Percentiles rank a stretch among this genome's conserved stretches.
Evolutionary conservation across 768 basidiomycete genomes (phyloP).

Genomic region (Russula brevipes): DNA sequence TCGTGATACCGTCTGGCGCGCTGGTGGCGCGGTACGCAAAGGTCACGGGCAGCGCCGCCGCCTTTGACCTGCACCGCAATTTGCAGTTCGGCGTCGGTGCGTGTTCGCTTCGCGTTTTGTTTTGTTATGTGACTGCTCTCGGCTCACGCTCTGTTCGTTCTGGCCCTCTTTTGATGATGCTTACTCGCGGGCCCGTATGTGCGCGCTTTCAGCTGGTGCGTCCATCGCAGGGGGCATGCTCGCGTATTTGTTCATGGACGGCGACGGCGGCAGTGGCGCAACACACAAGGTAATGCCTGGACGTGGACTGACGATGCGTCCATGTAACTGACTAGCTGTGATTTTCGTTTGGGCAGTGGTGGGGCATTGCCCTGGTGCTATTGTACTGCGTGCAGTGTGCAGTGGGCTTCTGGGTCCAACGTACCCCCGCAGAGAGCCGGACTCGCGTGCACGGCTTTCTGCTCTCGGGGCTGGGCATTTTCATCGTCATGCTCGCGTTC

Average conservation of each 20-base stretch:
- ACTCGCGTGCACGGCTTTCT: neutral
- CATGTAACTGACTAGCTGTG: neutral
- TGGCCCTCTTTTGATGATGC: neutral
- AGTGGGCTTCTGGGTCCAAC: neutral
- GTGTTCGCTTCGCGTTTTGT: neutral
- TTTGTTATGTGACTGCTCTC: neutral
- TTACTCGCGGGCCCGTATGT: neutral
- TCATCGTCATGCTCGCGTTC: constrained; percentile 6
- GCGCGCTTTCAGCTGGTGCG: constrained; percentile 1
- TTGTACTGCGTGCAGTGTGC: constrained; percentile 11
- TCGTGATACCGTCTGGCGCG: constrained; percentile 54
- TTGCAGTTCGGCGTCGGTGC: constrained; percentile 23
- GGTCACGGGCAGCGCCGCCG: constrained; percentile 37
- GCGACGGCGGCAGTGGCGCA: neutral
- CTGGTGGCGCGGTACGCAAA: constrained; percentile 50
- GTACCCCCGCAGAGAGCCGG: neutral
- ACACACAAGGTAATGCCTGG: constrained; percentile 8
- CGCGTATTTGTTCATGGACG: constrained; percentile 13
- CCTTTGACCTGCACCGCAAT: constrained; percentile 47
- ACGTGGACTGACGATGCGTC: neutral
- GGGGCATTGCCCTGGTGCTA: constrained; percentile 1
- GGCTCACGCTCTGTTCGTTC: too few relatives aligned
- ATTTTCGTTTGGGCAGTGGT: neutral
- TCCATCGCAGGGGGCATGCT: constrained; percentile 8
- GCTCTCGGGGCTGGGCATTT: constrained; percentile 4